Base-by-base conservation (phyloP, 2,329 filamentous ascomycete genomes). In the Pseudocercospora crystallina region DNA sequence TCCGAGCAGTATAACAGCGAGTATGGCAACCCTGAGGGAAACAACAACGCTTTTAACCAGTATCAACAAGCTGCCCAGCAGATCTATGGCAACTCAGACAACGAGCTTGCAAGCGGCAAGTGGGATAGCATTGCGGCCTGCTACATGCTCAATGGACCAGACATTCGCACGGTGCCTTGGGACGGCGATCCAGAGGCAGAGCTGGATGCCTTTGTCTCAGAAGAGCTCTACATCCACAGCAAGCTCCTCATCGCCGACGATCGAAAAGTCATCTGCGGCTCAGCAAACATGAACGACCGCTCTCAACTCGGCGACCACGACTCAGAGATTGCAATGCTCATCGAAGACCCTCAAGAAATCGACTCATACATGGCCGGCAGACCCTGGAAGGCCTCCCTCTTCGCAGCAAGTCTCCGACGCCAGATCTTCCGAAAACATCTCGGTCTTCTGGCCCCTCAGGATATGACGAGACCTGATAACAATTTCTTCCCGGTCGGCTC, bases 361-460 rank as follows among this genome's bases (percentile, higher is more conserved):
- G 80, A 87, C 11, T 85, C 84, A 13, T 73, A 70, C 53, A 95
- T 96, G 88, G 80, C 85, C 56, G 88, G 89, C 2, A 74, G 78
- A 15, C 82, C 82, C 0, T 95, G 80, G 74, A 79, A 77, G 30
- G 92, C 89, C 7, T 85, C 84, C 8, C 80, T 81, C 49, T 91
- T 92, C 65, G 90, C 90, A 1, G 76, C 89, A 5, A 89, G 86
- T 1, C 84, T 96, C 9, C 87, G 92, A 15, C 83, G 91, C 32
- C 84, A 90, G 67, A 82, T 96, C 56, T 96, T 89, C 83, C 84
- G 91, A 60, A 95, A 96, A 74, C 92, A 96, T 67, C 80, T 96
- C 1, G 92, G 92, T 37, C 79, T 96, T 8, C 77, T 96, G 8
- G 85, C 80, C 3, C 80, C 87, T 0, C 90, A 96, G 66, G 76